Conservation (phyloP, 768 basidiomycete species). For the Galerina sulciceps region DNA sequence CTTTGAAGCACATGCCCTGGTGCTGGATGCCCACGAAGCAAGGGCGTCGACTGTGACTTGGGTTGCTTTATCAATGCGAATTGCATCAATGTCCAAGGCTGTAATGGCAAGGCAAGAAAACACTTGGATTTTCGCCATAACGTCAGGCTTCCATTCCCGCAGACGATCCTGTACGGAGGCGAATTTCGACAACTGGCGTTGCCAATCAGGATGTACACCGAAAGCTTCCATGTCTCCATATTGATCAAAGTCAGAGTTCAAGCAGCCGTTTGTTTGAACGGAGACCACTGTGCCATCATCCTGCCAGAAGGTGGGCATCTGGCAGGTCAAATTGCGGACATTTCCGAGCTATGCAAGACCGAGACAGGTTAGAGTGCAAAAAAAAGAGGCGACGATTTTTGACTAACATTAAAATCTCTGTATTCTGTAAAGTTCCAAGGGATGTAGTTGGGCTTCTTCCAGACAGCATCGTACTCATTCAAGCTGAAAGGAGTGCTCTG, state of each 20-base stretch:
- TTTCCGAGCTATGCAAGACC: conserved; percentile 59
- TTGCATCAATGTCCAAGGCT: conserved; percentile 89
- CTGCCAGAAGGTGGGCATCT: conserved; percentile 79
- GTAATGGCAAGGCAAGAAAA: conserved; percentile 89
- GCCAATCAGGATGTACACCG: conserved; percentile 93
- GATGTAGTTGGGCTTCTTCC: conserved; percentile 74
- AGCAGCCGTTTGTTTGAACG: conserved; percentile 70
- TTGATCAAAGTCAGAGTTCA: conserved; percentile 88
- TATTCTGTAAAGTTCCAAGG: conserved; percentile 91
- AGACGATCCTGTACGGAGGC: conserved; percentile 97
- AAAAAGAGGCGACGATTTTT: conserved; percentile 5
- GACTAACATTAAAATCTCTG: conserved; percentile 73
- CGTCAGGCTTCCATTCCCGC: conserved; percentile 85
- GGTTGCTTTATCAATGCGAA: conserved; percentile 94
- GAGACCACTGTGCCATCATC: conserved; percentile 71
- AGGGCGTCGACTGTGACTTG: conserved; percentile 88
- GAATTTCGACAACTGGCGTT: conserved; percentile 94
- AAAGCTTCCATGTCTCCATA: conserved; percentile 98
- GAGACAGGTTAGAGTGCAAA: conserved; percentile 2
- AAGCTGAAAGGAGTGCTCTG: conserved; percentile 78
- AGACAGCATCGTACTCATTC: conserved; percentile 71
- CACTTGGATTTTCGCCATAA: conserved; percentile 74
- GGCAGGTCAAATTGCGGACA: conserved; percentile 72
- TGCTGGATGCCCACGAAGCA: conserved; percentile 72
- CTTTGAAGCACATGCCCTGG: conserved; percentile 71